Evolutionary conservation across 495 filamentous ascomycete species (phyloP).

Genomic region (Aspergillus sclerotioniger): DNA sequence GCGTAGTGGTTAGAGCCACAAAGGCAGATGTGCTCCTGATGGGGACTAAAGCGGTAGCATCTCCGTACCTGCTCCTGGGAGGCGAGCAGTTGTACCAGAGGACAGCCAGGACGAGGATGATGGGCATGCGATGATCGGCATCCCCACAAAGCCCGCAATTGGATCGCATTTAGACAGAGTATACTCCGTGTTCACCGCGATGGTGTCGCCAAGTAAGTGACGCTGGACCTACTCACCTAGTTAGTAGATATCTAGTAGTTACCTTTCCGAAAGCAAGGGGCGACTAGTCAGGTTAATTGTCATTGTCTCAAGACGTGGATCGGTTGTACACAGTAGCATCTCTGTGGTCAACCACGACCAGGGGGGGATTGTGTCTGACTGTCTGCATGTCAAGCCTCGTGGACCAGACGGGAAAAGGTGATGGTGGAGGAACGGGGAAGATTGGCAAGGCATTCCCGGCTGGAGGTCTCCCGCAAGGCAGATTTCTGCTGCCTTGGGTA

Average conservation of each 20-base stretch:
- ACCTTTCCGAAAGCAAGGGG: not conserved
- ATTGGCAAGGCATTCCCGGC: not conserved
- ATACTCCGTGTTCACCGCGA: not conserved
- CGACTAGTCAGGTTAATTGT: not conserved
- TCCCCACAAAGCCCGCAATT: not conserved
- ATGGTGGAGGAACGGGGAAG: not conserved
- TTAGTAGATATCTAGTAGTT: not conserved
- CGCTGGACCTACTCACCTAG: not conserved
- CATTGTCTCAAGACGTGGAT: not conserved
- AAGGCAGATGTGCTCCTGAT: constrained; percentile 3
- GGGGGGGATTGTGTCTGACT: not conserved
- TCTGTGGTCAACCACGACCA: not conserved
- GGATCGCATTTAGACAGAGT: not conserved
- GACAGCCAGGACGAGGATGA: not conserved
- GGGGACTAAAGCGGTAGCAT: constrained; percentile 10
- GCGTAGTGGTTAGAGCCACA: too few relatives aligned
- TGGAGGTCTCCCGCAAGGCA: constrained; percentile 2
- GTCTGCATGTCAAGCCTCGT: not conserved
- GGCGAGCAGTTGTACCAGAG: not conserved
- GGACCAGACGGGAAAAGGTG: not conserved
- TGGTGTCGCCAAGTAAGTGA: not conserved
- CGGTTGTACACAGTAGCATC: not conserved
- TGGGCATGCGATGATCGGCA: constrained; percentile 5
- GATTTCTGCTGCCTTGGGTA: not conserved
- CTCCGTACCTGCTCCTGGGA: constrained; percentile 2